phyloP scores from a whole-genome alignment of 2,329 filamentous ascomycete species.

The Penicillium palitans region DNA sequence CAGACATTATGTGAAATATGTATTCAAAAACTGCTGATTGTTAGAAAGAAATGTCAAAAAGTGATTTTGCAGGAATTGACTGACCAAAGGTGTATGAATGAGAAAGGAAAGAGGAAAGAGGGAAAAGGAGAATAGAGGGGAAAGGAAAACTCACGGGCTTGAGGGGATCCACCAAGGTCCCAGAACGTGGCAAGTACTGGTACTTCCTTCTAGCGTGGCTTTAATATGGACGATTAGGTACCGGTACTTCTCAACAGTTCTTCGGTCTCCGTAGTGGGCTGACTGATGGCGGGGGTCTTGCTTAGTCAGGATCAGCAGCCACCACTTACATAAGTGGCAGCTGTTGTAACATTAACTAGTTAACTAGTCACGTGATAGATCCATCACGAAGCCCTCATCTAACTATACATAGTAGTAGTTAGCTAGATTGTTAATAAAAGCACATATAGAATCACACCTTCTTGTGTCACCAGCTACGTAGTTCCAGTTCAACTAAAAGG shows the following conservation, averaged over 20 bases:
- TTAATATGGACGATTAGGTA: conserved; percentile 3
- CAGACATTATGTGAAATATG: conserved; percentile 56
- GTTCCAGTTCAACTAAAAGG: too few species aligned
- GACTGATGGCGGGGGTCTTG: conserved; percentile 16
- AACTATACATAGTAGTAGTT: background rate
- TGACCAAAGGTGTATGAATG: conserved; percentile 14
- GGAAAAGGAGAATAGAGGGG: conserved; percentile 18
- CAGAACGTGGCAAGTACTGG: conserved; percentile 1
- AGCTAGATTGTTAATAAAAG: too few species aligned
- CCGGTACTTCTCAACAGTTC: conserved; percentile 12
- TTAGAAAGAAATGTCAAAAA: conserved; percentile 6
- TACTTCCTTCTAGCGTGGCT: background rate
- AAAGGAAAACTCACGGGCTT: conserved; percentile 22
- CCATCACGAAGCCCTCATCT: background rate
- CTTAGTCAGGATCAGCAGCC: background rate
- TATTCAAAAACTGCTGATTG: conserved; percentile 13
- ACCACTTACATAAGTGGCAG: background rate
- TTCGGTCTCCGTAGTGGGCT: conserved; percentile 9
- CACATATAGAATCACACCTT: background rate
- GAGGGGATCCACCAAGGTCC: conserved; percentile 5
- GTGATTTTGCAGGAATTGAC: background rate
- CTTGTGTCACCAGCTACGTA: background rate
- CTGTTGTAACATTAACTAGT: too few species aligned
- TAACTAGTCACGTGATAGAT: background rate
- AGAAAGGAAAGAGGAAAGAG: conserved; percentile 13